These are phyloP conservation scores for Fusarium sp. DNA, from an alignment of 2,329 filamentous ascomycete species.

Conservation along the genomic window DNA sequence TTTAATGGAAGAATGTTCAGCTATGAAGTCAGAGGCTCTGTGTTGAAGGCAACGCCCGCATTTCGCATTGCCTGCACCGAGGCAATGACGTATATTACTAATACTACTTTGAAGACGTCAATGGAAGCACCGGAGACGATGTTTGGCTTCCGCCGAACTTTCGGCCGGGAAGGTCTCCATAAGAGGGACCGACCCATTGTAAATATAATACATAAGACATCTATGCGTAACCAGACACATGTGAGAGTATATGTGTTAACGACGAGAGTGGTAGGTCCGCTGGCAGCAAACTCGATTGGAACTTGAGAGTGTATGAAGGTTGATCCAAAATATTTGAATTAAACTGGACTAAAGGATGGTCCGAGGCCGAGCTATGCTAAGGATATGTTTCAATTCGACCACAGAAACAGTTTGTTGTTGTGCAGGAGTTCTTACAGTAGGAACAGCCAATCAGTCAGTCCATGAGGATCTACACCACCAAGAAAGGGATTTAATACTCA, in stretches of 20 bases:
- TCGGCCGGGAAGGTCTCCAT: neutral
- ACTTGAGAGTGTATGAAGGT: neutral
- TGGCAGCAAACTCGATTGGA: neutral
- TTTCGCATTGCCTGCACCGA: conserved; percentile 1
- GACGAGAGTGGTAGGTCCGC: neutral
- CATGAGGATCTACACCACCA: neutral
- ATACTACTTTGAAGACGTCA: conserved; percentile 25
- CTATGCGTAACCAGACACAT: neutral
- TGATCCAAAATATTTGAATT: neutral
- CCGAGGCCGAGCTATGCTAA: neutral
- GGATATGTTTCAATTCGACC: neutral
- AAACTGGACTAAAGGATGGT: neutral
- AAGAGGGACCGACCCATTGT: neutral
- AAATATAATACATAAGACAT: neutral
- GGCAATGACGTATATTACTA: conserved; percentile 41
- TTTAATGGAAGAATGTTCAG: neutral
- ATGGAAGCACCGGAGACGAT: conserved; percentile 10
- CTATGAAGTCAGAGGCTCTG: conserved; percentile 6
- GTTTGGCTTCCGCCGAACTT: conserved; percentile 3
- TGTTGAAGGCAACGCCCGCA: neutral
- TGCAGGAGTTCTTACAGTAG: neutral
- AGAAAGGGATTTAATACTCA: neutral
- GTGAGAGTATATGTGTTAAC: neutral
- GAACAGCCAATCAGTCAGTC: neutral
- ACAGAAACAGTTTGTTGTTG: neutral